phyloP scores from a whole-genome alignment of 495 filamentous ascomycete species.

The Patellaria atrata region DNA sequence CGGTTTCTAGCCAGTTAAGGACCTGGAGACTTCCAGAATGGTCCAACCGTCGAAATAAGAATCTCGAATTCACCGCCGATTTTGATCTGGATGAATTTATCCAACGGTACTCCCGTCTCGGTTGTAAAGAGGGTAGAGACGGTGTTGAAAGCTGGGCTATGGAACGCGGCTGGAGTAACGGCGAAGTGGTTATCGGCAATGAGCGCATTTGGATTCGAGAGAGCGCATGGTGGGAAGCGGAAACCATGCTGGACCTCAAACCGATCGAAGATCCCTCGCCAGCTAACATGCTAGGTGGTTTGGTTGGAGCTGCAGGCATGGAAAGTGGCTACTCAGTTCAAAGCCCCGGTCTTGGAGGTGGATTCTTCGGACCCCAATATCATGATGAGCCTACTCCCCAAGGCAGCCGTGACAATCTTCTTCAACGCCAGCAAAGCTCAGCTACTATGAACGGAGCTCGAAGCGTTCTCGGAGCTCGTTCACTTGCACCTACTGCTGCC shows the following conservation, averaged over 20 bases:
- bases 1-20: slow-evolving; percentile 81
- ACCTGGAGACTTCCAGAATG: slow-evolving; percentile 90
- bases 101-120: slow-evolving; percentile 63
- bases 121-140: slow-evolving; percentile 79
- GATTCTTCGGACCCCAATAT: slow-evolving; percentile 51
- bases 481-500: slow-evolving; percentile 56
- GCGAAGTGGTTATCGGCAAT: slow-evolving; percentile 78
- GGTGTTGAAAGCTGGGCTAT: slow-evolving; percentile 93
- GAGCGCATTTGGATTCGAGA: slow-evolving; percentile 95
- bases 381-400: slow-evolving; percentile 46
- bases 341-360: slow-evolving; percentile 36
- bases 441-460: slow-evolving; percentile 46
- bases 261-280: slow-evolving; percentile 34
- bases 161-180: slow-evolving; percentile 95
- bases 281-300: slow-evolving; percentile 36
- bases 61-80: slow-evolving; percentile 92
- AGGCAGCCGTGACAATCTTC: slow-evolving; percentile 55
- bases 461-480: slow-evolving; percentile 44
- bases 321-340: slow-evolving; percentile 49
- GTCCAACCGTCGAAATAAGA: slow-evolving; percentile 82
- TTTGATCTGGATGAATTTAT: slow-evolving; percentile 91
- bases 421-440: slow-evolving; percentile 43
- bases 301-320: slow-evolving; percentile 31
- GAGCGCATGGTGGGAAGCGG: slow-evolving; percentile 91
- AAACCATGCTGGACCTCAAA: slow-evolving; percentile 89